Base-by-base conservation (phyloP, 495 filamentous ascomycete species). In the Xylaria cubensis region DNA sequence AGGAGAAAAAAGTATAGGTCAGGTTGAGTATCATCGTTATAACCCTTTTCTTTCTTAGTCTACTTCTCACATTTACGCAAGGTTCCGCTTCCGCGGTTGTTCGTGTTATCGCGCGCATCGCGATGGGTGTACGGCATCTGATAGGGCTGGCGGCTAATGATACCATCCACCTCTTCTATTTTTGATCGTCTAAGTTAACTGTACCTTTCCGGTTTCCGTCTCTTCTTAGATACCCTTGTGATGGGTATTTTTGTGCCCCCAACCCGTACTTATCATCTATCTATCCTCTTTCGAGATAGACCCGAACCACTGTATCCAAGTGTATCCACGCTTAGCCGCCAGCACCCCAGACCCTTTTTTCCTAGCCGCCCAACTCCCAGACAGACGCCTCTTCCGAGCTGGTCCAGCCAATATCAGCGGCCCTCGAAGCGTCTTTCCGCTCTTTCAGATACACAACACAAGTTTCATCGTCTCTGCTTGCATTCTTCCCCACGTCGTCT, bases 331-430 rank as follows among this genome's bases (percentile, higher is more conserved):
- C 73, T 79, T 84, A 84, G 74, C 83, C 83, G 82, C 82, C 82
- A 77, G 71, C 75, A 70, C 69, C 74, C 70, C 72, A 69, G 77
- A 70, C 76, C 74, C 74, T 74, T 75, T 78, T 50, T 77, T 77
- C 69, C 78, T 86, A 86, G 80, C 84, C 84, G 84, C 84, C 84
- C 80, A 73, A 72, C 81, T 82, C 70, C 78, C 82, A 85, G 79
- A 86, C 80, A 85, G 75, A 84, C 84, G 84, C 84, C 83, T 81
- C 65, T 85, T 76, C 76, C 80, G 77, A 82, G 77, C 74, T 73
- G 72, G 68, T 72, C 65, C 81, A 85, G 79, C 84, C 84, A 86
- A 83, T 85, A 75, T 79, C 82, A 81, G 78, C 76, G 74, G 80
- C 81, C 79, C 77, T 71, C 79, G 74, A 64, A 71, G 74, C 76